These are phyloP conservation scores for Capsella bursapastoris DNA, from an alignment of 345 rosid genomes.

Conservation along the genomic window DNA sequence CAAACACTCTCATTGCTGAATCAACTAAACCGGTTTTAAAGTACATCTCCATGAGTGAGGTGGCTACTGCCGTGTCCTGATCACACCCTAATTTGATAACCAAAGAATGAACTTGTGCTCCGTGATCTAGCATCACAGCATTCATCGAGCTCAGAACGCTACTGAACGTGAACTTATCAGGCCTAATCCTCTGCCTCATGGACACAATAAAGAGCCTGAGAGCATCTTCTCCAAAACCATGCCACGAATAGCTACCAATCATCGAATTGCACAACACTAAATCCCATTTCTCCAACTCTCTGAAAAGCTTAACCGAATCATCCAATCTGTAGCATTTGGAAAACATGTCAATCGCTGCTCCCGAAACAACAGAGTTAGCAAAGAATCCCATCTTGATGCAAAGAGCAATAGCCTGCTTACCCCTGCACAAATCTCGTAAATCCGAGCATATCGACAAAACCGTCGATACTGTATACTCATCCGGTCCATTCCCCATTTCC, in stretches of 20 bases:
- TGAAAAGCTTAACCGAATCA: constrained; percentile 65
- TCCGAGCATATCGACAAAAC: constrained; percentile 54
- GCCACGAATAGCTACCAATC: constrained; percentile 62
- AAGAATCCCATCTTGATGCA: constrained; percentile 69
- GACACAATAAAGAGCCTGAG: constrained; percentile 47
- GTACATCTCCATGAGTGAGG: constrained; percentile 73
- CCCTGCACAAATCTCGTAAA: constrained; percentile 59
- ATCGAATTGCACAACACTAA: constrained; percentile 59
- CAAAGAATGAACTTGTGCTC: constrained; percentile 69
- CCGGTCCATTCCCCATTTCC: constrained; percentile 51
- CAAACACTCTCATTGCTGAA: constrained; percentile 55
- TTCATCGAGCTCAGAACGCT: constrained; percentile 56
- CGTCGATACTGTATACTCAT: constrained; percentile 60
- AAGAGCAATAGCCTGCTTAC: constrained; percentile 70
- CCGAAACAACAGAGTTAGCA: constrained; percentile 65
- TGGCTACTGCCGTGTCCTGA: constrained; percentile 57
- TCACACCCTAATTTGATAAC: constrained; percentile 63
- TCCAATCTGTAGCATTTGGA: constrained; percentile 83
- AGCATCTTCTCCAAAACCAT: constrained; percentile 60
- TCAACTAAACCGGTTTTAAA: constrained; percentile 55
- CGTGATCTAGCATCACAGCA: constrained; percentile 50
- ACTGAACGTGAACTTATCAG: constrained; percentile 66
- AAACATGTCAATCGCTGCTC: constrained; percentile 76
- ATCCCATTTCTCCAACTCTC: constrained; percentile 56
- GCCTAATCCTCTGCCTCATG: constrained; percentile 54